phyloP scores from a whole-genome alignment of 345 rosid genomes.

The Euclidium syriacum region DNA sequence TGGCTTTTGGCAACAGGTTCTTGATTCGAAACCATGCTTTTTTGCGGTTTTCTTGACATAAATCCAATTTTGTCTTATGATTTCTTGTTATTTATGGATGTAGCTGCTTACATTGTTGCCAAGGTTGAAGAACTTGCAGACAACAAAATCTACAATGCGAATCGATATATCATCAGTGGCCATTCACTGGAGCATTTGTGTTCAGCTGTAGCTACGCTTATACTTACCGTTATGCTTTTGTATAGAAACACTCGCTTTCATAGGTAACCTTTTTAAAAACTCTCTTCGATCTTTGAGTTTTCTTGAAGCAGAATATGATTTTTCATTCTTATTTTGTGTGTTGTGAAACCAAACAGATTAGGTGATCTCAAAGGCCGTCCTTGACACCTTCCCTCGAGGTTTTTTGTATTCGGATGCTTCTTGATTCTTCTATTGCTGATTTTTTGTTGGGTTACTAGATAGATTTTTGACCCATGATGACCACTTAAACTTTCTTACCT shows the following conservation, averaged over 20 bases:
- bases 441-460: neutral
- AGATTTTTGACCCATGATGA: neutral
- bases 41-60: neutral
- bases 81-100: neutral
- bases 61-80: neutral
- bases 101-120: slow-evolving; percentile 53
- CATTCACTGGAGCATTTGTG: slow-evolving; percentile 76
- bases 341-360: slow-evolving; percentile 40
- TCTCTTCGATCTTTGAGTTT: neutral
- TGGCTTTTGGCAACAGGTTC: slow-evolving; percentile 82
- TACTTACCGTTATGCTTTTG: slow-evolving; percentile 71
- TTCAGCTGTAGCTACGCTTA: slow-evolving; percentile 45
- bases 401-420: neutral
- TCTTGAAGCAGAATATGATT: neutral
- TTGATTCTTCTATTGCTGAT: neutral
- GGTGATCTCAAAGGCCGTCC: slow-evolving; percentile 55
- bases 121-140: slow-evolving; percentile 62
- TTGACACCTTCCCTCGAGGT: slow-evolving; percentile 20
- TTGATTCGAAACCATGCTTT: neutral
- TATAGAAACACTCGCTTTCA: slow-evolving; percentile 48
- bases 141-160: slow-evolving; percentile 52
- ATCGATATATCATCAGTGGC: slow-evolving; percentile 59
- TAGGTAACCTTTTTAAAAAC: slow-evolving; percentile 42
- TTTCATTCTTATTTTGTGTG: slow-evolving; percentile 1
- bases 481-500: neutral